These are phyloP conservation scores for Aspergillus sp. DNA, from an alignment of 2,329 filamentous ascomycete genomes.

Conservation along the genomic window DNA sequence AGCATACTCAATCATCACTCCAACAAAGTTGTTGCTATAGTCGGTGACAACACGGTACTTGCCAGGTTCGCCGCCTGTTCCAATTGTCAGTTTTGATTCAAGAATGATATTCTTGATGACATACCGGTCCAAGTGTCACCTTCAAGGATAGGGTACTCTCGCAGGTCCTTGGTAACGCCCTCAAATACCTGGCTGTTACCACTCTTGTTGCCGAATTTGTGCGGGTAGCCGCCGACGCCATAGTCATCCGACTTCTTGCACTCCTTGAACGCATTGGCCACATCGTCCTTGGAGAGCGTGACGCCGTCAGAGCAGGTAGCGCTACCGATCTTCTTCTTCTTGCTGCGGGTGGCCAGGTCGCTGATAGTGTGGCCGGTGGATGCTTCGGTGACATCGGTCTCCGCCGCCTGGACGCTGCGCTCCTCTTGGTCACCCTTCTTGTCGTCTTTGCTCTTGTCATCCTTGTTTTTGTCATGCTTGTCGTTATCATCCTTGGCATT, in stretches of 20 bases:
- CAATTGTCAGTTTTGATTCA: constrained; percentile 3
- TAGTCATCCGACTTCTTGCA: constrained; percentile 6
- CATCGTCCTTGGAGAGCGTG: constrained; percentile 9
- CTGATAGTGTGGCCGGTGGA: constrained; percentile 4
- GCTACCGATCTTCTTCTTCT: constrained; percentile 12
- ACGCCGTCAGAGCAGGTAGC: constrained; percentile 8
- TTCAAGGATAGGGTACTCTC: constrained; percentile 10
- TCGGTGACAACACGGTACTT: constrained; percentile 12
- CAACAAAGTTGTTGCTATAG: constrained; percentile 13
- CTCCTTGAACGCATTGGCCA: constrained; percentile 6
- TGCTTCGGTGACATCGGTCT: not conserved
- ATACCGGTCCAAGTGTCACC: constrained; percentile 10
- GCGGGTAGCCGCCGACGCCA: not conserved
- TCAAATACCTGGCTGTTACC: constrained; percentile 6
- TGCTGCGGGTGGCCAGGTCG: constrained; percentile 9
- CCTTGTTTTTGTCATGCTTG: not conserved
- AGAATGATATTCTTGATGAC: constrained; percentile 1
- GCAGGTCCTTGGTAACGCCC: constrained; percentile 10
- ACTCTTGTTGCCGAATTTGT: constrained; percentile 1
- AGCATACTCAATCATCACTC: constrained; percentile 12
- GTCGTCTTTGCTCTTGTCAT: too few species aligned
- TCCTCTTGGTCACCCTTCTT: not conserved
- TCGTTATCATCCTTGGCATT: not conserved
- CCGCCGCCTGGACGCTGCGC: not conserved
- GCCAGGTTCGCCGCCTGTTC: constrained; percentile 11